Base-by-base conservation (phyloP, 192 early-diverging fungal species). In the Funneliformis mosseae region DNA sequence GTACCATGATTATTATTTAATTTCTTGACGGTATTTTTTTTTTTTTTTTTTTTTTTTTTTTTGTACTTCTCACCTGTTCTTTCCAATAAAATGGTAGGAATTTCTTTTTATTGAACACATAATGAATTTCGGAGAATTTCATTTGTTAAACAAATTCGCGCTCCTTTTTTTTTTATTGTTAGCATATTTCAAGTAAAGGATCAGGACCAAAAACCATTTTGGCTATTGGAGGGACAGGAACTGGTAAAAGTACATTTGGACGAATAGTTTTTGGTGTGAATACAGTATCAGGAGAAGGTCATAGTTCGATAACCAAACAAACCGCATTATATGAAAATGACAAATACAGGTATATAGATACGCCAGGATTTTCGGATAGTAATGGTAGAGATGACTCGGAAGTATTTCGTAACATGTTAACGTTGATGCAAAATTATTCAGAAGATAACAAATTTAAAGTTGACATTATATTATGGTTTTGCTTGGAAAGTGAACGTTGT, bases 381-480 rank as follows among this genome's bases (percentile, higher is more conserved):
- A 27, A 33, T 18, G 64, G 64, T 33, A 27, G 25, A 9, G 64
- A 67, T 67, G 64, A 67, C 33, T 27, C 25, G 16, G 64, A 67
- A 38, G 16, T 67, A 18, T 67, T 67, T 67, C 25, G n/a, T 38
- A 33, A 67, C 33, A 67, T 67, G 64, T 33, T 67, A 16, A 16
- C 64, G 38, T 38, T 67, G 33, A 67, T 67, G 64, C 64, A 67
- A 67, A 4, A 67, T 9, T 33, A 67, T 67, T 67, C 64, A 7
- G 7, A 18, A 16, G 16, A 67, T 67, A 67, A 67, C 12, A 67
- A 67, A 67, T 67, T 67, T 33, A 67, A 67, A 18, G 33, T 67
- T 67, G 64, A 67, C 33, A 2, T 67, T 33, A 67, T 67, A 18
- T 67, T 67, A 67, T 67, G 64, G 64, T 67, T 67, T 67, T 67